Evolutionary conservation across 2,329 filamentous ascomycete genomes (phyloP), one percentile per base, ranked within the genome.

Genomic region (Coniosporium tulheliwenetii): DNA sequence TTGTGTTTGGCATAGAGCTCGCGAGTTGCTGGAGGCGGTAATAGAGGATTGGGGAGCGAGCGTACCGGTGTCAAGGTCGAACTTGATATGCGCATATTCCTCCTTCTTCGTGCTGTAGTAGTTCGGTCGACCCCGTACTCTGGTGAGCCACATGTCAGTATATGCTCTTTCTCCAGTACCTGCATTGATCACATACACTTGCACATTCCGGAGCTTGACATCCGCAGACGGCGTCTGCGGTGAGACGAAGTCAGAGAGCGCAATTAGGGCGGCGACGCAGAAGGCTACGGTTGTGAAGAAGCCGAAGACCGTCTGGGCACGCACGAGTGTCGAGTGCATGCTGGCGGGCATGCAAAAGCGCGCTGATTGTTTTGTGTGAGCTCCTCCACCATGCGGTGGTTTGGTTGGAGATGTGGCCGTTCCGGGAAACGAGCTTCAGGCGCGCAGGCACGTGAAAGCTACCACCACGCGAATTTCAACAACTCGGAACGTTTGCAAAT

Each of bases 271-370:
- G 40, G 78, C 87, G 41, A 95, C 73, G 43, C 75, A 75, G 56
- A 93, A 91, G 43, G 82, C 81, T 47, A 95, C 86, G 19, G 86
- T 93, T 13, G 91, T 96, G 71, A 96, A 95, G 76, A 93, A 95
- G 62, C 91, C 86, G 60, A 98, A 98, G 60, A 86, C 80, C 65
- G 85, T 89, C 64, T 98, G 91, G 50, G 81, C 62, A 50, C 91
- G 84, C 47, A 83, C 85, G 38, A 93, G 64, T 37, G 81, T 75
- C 56, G 85, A 93, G 64, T 95, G 81, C 91, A 98, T 96, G 45
- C 45, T 70, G 65, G 56, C 48, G 14, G 19, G 19, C 19, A 26
- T 3, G 19, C 19, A 26, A 26, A 26, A 26, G 19, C 19, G 19
- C 19, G 19, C 19, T 26, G 19, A 7, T 26, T 26, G 19, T 26